These are phyloP conservation scores for Truncatella angustata DNA, from an alignment of 2,329 filamentous ascomycete species.

Conservation along the genomic window DNA sequence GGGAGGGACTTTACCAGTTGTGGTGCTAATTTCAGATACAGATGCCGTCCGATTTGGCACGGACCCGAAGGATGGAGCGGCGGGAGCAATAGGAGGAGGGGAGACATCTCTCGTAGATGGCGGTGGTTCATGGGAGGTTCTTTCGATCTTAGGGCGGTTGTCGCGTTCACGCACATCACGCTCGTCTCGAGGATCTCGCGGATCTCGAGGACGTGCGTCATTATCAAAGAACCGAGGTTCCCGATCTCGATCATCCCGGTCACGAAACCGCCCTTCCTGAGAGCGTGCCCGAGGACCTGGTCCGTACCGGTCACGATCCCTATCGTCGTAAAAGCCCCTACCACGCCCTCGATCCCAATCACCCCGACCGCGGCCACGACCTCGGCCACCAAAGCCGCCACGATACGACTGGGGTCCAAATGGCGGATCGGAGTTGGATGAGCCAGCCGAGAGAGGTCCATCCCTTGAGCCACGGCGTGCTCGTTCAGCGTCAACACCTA, in stretches of 20 bases:
- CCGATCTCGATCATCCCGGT: conserved; percentile 41
- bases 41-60: conserved; percentile 46
- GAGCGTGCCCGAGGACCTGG: conserved; percentile 59
- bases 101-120: conserved; percentile 50
- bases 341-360: conserved; percentile 50
- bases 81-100: conserved; percentile 56
- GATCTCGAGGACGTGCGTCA: conserved; percentile 38
- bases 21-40: conserved; percentile 31
- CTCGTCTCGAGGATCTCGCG: conserved; percentile 49
- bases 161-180: conserved; percentile 41
- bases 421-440: conserved; percentile 66
- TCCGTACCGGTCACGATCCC: conserved; percentile 54
- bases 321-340: conserved; percentile 59
- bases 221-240: conserved; percentile 34
- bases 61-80: conserved; percentile 57
- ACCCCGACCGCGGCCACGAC: conserved; percentile 51
- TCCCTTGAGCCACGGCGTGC: conserved; percentile 69
- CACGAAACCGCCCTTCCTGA: conserved; percentile 60
- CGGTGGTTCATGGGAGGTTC: conserved; percentile 48
- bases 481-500: conserved; percentile 65
- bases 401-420: conserved; percentile 55
- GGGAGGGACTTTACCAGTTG: conserved; percentile 48
- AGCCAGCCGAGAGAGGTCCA: conserved; percentile 69
- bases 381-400: conserved; percentile 54
- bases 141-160: conserved; percentile 48